Base-by-base conservation (phyloP, 257 asterid species). In the Solanum chaucha region DNA sequence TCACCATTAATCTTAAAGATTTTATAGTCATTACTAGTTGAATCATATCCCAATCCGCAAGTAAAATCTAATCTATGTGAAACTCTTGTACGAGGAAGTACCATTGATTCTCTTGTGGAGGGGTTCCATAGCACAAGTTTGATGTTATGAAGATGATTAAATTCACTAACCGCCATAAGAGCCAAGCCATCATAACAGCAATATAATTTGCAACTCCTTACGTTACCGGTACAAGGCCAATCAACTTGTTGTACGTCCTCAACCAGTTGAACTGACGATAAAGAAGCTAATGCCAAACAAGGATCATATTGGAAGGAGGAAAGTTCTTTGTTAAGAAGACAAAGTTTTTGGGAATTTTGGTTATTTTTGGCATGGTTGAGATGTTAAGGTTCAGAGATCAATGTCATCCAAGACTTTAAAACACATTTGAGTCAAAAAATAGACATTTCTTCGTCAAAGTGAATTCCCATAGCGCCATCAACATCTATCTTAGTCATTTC, bases 341-440 rank as follows among this genome's bases (percentile, higher is more conserved):
- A n/a, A 32, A 0, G 8, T 8, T 71, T 70, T 71, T 32, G 41
- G 24, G 41, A 71, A 32, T 15, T 32, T 71, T 17, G 8, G 44
- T 35, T 17, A 71, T 32, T 71, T 26, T 71, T 71, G 3, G 44
- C 44, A 17, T 11, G 36, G 14, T 67, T 67, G 2, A 67, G 35
- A 67, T 67, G 73, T 17, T 32, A 71, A 5, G 44, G 78, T 22
- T 71, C 26, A 5, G 24, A 15, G 6, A 71, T 71, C 13, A 17
- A 35, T 32, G 4, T 8, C 14, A 3, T 34, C 78, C 44, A 71
- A 71, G 10, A 34, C 6, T 17, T 71, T 8, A n/a, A 71, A 14
- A 88, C 88, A 68, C 90, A 87, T 71, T 86, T 85, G 86, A 88
- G 82, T 20, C 81, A 81, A 36, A 84, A 4, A 36, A 90, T 82